Evolutionary conservation across 2,329 filamentous ascomycete species (phyloP).

Genomic region (Alternaria dauci): DNA sequence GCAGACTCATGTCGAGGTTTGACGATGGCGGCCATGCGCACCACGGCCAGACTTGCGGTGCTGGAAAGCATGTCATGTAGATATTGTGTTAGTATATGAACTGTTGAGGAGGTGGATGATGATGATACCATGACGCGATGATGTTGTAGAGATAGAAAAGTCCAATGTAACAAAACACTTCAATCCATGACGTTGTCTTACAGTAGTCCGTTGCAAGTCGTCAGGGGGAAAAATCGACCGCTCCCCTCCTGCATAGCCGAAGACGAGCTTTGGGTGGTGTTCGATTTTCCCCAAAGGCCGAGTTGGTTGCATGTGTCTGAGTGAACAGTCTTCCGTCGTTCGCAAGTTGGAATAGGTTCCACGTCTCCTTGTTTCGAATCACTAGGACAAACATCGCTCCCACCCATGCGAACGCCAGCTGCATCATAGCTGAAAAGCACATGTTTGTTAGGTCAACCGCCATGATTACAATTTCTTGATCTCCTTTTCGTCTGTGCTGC

Average conservation of each 20-base stretch:
- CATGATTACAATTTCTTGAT: neutral
- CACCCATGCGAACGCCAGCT: neutral
- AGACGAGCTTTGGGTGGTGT: too few species aligned
- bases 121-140: constrained; percentile 5
- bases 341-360: neutral
- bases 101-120: neutral
- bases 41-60: constrained; percentile 35
- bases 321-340: neutral
- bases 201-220: neutral
- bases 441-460: neutral
- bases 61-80: constrained; percentile 30
- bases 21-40: constrained; percentile 41
- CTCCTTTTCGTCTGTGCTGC: neutral
- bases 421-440: neutral
- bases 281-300: too few species aligned
- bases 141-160: constrained; percentile 3
- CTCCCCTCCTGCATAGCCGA: too few species aligned
- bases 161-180: neutral
- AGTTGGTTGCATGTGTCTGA: neutral
- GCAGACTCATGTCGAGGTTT: constrained; percentile 32
- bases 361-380: neutral
- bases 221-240: too few species aligned
- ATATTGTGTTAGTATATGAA: neutral
- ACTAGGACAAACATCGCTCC: neutral
- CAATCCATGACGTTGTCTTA: neutral